These are phyloP conservation scores for Cornus controversa DNA, from an alignment of 148 eudicot genomes.

Conservation along the genomic window DNA sequence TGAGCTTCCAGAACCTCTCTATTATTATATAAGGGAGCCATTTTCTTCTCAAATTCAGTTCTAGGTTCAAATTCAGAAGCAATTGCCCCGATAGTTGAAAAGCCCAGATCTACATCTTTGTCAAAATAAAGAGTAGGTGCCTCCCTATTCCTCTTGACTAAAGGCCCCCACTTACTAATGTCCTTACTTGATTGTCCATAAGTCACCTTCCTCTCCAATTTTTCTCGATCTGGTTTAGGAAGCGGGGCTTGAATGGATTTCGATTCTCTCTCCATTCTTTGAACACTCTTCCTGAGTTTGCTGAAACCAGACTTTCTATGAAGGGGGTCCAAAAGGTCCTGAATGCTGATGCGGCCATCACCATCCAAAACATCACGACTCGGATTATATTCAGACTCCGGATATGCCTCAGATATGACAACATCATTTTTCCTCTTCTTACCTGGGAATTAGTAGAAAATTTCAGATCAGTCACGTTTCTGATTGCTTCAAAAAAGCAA, in stretches of 20 bases:
- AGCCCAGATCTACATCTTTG: slow-evolving; percentile 44
- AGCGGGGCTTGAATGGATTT: slow-evolving; percentile 64
- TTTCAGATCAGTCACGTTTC: not conserved
- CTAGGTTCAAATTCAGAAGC: slow-evolving; percentile 94
- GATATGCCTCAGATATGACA: slow-evolving; percentile 72
- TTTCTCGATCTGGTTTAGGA: slow-evolving; percentile 64
- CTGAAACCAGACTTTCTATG: slow-evolving; percentile 53
- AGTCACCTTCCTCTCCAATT: slow-evolving; percentile 63
- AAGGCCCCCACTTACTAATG: slow-evolving; percentile 67
- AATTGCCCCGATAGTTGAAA: slow-evolving; percentile 82
- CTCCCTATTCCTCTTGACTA: slow-evolving; percentile 82
- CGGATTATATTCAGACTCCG: slow-evolving; percentile 91
- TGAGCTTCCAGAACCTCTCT: slow-evolving; percentile 74
- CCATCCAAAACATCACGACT: slow-evolving; percentile 73
- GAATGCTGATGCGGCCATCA: slow-evolving; percentile 56
- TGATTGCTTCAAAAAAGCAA: not conserved
- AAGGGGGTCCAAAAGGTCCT: slow-evolving; percentile 79
- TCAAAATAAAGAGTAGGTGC: slow-evolving; percentile 77
- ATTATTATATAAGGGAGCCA: slow-evolving; percentile 62
- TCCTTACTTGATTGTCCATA: slow-evolving; percentile 59
- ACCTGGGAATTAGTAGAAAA: slow-evolving; percentile 34
- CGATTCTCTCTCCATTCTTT: slow-evolving; percentile 49
- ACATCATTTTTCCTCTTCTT: slow-evolving; percentile 55
- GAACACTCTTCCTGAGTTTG: slow-evolving; percentile 50
- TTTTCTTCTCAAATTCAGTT: slow-evolving; percentile 75